Conservation (phyloP, 306 rosid genomes). For the Pyrus communis region DNA sequence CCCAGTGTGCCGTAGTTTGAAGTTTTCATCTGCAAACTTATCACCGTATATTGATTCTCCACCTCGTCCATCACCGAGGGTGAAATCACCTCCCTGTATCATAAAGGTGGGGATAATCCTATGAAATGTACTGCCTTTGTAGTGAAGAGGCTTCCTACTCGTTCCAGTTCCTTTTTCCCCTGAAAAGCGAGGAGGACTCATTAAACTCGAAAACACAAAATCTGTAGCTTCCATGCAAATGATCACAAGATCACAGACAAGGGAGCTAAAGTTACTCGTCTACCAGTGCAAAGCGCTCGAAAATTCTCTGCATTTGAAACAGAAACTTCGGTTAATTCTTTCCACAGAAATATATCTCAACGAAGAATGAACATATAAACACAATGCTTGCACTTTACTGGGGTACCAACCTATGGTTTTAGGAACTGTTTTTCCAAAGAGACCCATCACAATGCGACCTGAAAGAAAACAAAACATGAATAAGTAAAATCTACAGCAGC, state of each 20-base stretch:
- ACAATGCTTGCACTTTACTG: not conserved
- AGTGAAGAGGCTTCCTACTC: constrained; percentile 58
- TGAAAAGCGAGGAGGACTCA: constrained; percentile 22
- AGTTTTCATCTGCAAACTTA: constrained; percentile 76
- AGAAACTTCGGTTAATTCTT: constrained; percentile 13
- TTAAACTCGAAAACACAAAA: constrained; percentile 2
- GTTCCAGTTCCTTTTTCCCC: constrained; percentile 79
- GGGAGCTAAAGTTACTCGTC: constrained; percentile 35
- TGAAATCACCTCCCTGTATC: constrained; percentile 92
- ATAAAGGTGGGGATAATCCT: constrained; percentile 75
- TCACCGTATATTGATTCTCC: constrained; percentile 80
- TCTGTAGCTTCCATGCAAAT: not conserved
- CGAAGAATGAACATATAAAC: not conserved
- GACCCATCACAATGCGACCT: constrained; percentile 79
- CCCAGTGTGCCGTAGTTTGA: constrained; percentile 58
- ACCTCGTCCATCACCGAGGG: constrained; percentile 77
- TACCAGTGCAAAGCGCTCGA: constrained; percentile 89
- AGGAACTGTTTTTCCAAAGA: constrained; percentile 67
- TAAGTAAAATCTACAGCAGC: not conserved
- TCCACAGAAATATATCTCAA: not conserved
- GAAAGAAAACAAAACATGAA: constrained; percentile 9
- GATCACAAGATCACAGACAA: constrained; percentile 3
- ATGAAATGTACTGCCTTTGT: constrained; percentile 75
- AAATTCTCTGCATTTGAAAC: constrained; percentile 63
- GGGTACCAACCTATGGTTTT: constrained; percentile 58